These are phyloP conservation scores for Mycena latifolia DNA, from an alignment of 768 basidiomycete genomes.

Conservation along the genomic window DNA sequence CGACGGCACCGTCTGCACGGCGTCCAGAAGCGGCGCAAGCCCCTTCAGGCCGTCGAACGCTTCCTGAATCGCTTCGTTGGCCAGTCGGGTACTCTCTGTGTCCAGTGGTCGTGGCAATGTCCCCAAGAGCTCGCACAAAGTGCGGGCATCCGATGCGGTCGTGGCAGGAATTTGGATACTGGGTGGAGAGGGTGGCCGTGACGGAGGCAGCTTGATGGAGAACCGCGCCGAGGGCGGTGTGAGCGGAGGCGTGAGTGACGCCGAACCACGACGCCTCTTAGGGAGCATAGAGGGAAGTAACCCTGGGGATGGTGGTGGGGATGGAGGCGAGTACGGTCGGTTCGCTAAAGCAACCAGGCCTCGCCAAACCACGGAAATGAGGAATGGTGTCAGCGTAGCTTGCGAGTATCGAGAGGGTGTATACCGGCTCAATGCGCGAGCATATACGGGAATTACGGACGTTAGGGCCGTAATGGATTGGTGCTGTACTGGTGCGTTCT, in stretches of 20 bases:
- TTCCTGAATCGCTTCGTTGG: conserved; percentile 87
- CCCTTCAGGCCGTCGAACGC: conserved; percentile 76
- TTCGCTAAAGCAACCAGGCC: conserved; percentile 78
- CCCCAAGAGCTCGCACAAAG: conserved; percentile 71
- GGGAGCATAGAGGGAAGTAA: conserved; percentile 42
- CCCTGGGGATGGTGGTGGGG: conserved; percentile 56
- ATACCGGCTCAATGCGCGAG: conserved; percentile 68
- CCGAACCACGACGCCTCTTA: conserved; percentile 57
- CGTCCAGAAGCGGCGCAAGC: conserved; percentile 69
- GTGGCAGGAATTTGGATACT: conserved; percentile 49
- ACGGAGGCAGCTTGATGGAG: conserved; percentile 74
- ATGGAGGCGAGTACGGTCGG: conserved; percentile 58
- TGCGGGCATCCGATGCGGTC: conserved; percentile 69
- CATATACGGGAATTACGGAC: conserved; percentile 71
- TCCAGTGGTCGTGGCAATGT: conserved; percentile 71
- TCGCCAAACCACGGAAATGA: conserved; percentile 83
- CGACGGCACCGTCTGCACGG: conserved; percentile 45
- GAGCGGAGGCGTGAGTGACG: conserved; percentile 61
- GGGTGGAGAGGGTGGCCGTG: conserved; percentile 77
- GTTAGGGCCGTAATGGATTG: conserved; percentile 73
- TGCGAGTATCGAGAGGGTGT: conserved; percentile 68
- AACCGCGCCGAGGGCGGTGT: conserved; percentile 73
- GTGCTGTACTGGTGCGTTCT: conserved; percentile 56
- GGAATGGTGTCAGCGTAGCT: conserved; percentile 72
- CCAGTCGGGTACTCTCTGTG: conserved; percentile 63